Evolutionary conservation across 139 green algal species (phyloP).

Genomic region (Monoraphidium neglectum): DNA sequence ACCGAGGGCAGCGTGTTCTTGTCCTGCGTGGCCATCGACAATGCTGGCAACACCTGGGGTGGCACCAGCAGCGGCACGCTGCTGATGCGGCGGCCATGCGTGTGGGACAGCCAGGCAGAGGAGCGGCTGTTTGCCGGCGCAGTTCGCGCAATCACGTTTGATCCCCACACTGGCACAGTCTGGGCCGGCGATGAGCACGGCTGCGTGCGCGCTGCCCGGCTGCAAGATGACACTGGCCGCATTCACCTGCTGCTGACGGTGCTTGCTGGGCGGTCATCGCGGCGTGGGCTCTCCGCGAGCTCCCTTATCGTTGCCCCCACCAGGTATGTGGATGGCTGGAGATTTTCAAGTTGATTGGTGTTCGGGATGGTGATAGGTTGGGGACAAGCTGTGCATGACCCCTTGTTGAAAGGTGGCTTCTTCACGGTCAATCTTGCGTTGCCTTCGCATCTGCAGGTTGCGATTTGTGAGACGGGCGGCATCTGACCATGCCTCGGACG

Average conservation of each 20-base stretch:
- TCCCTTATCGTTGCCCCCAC: background rate
- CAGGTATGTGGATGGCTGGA: background rate
- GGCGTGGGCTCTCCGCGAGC: background rate
- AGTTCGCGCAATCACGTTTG: conserved; percentile 37
- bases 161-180: conserved; percentile 25
- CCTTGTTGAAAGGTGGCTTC: background rate
- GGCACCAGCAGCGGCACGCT: conserved; percentile 38
- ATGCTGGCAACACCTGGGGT: conserved; percentile 45
- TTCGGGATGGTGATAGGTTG: background rate
- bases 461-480: background rate
- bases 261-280: background rate
- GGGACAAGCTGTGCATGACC: background rate
- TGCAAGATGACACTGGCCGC: no score
- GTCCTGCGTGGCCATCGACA: conserved; percentile 38
- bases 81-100: conserved; percentile 16
- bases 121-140: conserved; percentile 38
- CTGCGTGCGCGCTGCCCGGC: conserved; percentile 6
- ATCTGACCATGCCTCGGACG: background rate
- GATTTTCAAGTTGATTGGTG: background rate
- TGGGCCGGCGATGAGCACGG: conserved; percentile 44
- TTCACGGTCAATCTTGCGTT: background rate
- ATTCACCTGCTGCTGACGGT: background rate
- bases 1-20: conserved; percentile 35
- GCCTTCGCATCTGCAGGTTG: background rate
- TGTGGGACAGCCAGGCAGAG: conserved; percentile 37